Evolutionary conservation across 139 green algal species (phyloP), one percentile per base, ranked within the genome.

Genomic region (Closterium sp.): DNA sequence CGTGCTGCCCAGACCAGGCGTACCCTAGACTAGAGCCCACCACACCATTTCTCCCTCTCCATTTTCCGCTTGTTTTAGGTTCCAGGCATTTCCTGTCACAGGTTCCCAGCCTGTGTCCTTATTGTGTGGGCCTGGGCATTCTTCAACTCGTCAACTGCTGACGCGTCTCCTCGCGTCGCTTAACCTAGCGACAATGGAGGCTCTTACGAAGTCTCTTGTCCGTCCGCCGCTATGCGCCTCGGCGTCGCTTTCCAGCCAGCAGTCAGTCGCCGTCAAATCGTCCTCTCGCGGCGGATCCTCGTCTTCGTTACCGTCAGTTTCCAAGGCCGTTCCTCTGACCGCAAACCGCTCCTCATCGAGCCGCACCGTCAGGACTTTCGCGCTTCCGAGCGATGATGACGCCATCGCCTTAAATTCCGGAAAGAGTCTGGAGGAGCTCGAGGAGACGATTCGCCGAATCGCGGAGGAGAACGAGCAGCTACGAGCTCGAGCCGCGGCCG

Each of bases 361-460:
- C 42, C 42, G 62, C 62, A 24, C 62, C 17, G 17, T 24, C 62
- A 79, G 62, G 62, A 79, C 19, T 79, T 79, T 27, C 62, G 62
- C 62, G 62, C 62, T 79, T 22, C 62, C 62, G 11, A 79, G 27
- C 62, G 62, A 79, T 79, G 62, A 79, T 79, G 62, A 79, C 62
- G 62, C 27, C 62, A 79, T 79, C 62, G 17, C 62, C 62, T 22
- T 79, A 79, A 79, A 22, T 79, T 79, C 62, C 62, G 62, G 62
- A 79, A 79, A 79, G 11, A 79, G 62, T 91, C 89, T 45, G 31
- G 89, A 91, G 34, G 89, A 91, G 89, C 79, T 91, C 79, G 89
- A 50, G 31, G 22, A 86, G 38, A 45, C 79, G 30, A 91, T 91
- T n/a, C 79, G 32, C 29, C 79, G 32, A 27, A 91, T 91, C 27